Conservation (phyloP, 2,329 filamentous ascomycete genomes). For the Blastomyces parvus region DNA sequence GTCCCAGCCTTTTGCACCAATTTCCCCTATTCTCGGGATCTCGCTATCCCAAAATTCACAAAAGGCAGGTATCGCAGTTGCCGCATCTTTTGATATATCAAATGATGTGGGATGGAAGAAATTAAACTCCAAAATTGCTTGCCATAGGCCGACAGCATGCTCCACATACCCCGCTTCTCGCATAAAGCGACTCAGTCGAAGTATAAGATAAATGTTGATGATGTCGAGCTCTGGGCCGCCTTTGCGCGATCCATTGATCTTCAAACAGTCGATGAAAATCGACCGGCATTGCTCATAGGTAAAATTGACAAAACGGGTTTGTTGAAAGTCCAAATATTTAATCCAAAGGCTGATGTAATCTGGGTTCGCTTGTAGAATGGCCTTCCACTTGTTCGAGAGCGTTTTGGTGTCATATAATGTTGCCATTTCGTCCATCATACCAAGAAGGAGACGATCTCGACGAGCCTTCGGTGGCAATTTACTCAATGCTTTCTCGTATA, state of each 20-base stretch:
- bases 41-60: slow-evolving; percentile 83
- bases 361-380: slow-evolving; percentile 48
- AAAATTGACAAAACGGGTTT: slow-evolving; percentile 58
- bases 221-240: slow-evolving; percentile 18
- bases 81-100: slow-evolving; percentile 12
- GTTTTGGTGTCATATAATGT: slow-evolving; percentile 61
- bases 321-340: slow-evolving; percentile 59
- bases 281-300: slow-evolving; percentile 56
- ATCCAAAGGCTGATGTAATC: slow-evolving; percentile 60
- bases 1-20: slow-evolving; percentile 59
- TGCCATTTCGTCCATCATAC: slow-evolving; percentile 63
- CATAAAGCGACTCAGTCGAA: slow-evolving; percentile 64
- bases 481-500: slow-evolving; percentile 67
- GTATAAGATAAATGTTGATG: slow-evolving; percentile 58
- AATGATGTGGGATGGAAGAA: slow-evolving; percentile 47
- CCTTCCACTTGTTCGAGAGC: slow-evolving; percentile 56
- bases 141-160: slow-evolving; percentile 69
- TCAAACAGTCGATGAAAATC: slow-evolving; percentile 51
- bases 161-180: slow-evolving; percentile 71
- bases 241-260: slow-evolving; percentile 24
- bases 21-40: slow-evolving; percentile 65
- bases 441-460: slow-evolving; percentile 54
- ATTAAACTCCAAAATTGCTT: slow-evolving; percentile 65
- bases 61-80: slow-evolving; percentile 39
- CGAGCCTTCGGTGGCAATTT: slow-evolving; percentile 42